phyloP scores from a whole-genome alignment of 495 filamentous ascomycete species.

The Penicillium ochrochloron region DNA sequence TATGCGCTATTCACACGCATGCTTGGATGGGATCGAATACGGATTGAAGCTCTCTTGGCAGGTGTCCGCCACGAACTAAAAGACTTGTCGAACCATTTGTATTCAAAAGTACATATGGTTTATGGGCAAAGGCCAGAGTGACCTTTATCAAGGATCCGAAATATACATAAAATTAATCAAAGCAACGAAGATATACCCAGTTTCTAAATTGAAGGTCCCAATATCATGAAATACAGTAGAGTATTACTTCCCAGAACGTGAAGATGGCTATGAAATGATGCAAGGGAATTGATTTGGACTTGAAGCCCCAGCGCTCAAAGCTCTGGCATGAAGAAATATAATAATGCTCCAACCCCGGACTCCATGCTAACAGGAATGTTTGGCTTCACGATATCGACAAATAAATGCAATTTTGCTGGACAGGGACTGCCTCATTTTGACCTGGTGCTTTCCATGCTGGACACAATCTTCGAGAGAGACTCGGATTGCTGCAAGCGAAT shows the following conservation, averaged over 20 bases:
- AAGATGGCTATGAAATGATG: background rate
- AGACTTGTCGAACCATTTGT: slow-evolving; percentile 54
- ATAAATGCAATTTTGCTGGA: background rate
- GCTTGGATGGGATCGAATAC: slow-evolving; percentile 55
- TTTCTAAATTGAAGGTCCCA: background rate
- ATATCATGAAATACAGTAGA: background rate
- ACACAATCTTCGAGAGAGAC: slow-evolving; percentile 20
- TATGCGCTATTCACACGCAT: slow-evolving; percentile 59
- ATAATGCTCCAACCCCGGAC: background rate
- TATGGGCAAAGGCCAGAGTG: slow-evolving; percentile 44
- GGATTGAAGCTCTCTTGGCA: slow-evolving; percentile 59
- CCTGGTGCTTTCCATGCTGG: slow-evolving; percentile 18
- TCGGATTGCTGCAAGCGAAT: slow-evolving; percentile 22
- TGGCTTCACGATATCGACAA: background rate
- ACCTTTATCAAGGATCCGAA: background rate
- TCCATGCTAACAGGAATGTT: background rate
- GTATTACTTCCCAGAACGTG: background rate
- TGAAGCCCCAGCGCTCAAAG: background rate
- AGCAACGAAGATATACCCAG: slow-evolving; percentile 7
- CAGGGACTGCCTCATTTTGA: background rate
- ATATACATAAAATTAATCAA: slow-evolving; percentile 14
- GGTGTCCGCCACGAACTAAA: slow-evolving; percentile 57
- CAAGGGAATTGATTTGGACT: background rate
- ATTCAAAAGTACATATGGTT: slow-evolving; percentile 41
- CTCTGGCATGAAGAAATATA: background rate